A percentile compares a stretch with the other conserved stretches of the same genome.
These are phyloP conservation scores for Capsicum baccatum DNA, from an alignment of 257 asterid species.

Conservation along the genomic window DNA sequence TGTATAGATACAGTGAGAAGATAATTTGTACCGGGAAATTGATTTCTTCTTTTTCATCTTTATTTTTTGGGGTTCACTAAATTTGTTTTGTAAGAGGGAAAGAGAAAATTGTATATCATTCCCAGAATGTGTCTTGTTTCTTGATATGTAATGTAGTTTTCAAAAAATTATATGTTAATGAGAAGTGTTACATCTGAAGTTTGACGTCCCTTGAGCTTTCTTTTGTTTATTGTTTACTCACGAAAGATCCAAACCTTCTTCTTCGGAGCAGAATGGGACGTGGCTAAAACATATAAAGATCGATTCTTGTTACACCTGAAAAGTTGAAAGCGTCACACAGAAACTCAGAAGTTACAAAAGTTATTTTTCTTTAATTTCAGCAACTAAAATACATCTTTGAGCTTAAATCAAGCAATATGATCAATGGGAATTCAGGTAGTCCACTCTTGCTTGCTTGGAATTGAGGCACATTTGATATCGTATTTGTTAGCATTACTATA, in stretches of 20 bases:
- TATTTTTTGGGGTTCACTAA: not conserved
- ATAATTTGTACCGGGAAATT: not conserved
- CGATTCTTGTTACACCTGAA: not conserved
- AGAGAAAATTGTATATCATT: conserved; percentile 21
- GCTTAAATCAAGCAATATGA: too few species aligned
- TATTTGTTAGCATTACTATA: not conserved
- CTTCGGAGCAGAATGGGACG: not conserved
- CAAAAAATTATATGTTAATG: not conserved
- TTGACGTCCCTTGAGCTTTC: not conserved
- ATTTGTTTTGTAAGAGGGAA: not conserved
- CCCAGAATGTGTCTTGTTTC: not conserved
- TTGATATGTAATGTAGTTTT: not conserved
- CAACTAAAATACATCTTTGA: too few species aligned
- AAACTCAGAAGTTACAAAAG: too few species aligned
- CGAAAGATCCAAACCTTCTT: not conserved
- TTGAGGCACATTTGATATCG: not conserved
- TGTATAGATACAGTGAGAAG: conserved; percentile 31
- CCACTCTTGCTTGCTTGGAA: not conserved
- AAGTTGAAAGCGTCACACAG: too few species aligned
- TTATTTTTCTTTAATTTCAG: too few species aligned
- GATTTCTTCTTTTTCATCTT: not conserved
- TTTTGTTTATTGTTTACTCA: not conserved
- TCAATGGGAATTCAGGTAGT: too few species aligned
- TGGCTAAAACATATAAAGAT: not conserved
- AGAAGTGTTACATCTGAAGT: not conserved